Evolutionary conservation across 495 filamentous ascomycete genomes (phyloP), one percentile per base, ranked within the genome.

Genomic region (Podospora pseudocomata): DNA sequence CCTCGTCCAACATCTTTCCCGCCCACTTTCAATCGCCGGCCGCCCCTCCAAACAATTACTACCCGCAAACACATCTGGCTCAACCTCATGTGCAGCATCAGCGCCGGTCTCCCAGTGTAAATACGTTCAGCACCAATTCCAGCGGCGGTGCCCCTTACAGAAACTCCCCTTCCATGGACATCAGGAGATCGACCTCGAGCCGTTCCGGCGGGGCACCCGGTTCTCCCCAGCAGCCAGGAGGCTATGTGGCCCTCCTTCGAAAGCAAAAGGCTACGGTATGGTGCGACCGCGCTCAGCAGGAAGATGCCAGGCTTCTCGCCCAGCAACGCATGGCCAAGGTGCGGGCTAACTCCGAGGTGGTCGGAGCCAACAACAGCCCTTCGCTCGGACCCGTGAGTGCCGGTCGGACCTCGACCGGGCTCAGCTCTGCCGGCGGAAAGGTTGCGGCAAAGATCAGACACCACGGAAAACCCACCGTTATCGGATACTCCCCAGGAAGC

Each of bases 181-280:
- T 95, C 66, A 88, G 90, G 55, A 86, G 93, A 54, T 90, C 88
- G 2, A 87, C 86, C 16, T 95, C 91, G 63, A 87, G 89, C 34
- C 82, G 86, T 73, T 93, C 91, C 66, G 85, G 86, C 67, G 86
- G 85, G 56, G 83, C 83, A 7, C 78, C 82, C 19, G 84, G 85
- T 4, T 81, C 80, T 4, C 78, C 78, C 20, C 83, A 85, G 56
- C 83, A 85, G 39, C 85, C 90, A 5, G 83, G 88, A 32, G 88
- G 91, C 70, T 99, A 99, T 78, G 95, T 99, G 26, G 94, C 95
- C 16, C 83, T 97, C 11, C 90, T 99, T 82, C 87, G 95, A 60
- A 92, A 92, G 72, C 95, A 99, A 75, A 99, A 98, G 75, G 95
- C 92, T 32, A 99, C 95, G 0, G 95, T 99, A 7, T 99, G 95